Percentiles rank a stretch among this genome's conserved stretches.
Evolutionary conservation across 1,284 basidiomycete species (phyloP).

Genomic region (Ganoderma leucocontextum): DNA sequence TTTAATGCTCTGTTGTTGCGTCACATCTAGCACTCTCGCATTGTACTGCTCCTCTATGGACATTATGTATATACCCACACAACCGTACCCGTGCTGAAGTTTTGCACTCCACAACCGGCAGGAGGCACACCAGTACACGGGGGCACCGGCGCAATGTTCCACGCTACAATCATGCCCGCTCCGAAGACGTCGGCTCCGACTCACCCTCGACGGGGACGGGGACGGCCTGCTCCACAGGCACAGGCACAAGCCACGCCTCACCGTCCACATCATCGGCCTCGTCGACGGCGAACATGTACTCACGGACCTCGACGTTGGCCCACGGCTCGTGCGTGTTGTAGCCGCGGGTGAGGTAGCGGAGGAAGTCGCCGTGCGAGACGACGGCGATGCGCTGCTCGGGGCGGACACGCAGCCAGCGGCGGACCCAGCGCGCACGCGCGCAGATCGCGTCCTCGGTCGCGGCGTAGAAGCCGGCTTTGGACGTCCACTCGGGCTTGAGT

Average conservation of each 20-base stretch:
- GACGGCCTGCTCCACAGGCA: conserved; percentile 27
- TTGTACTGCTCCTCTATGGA: not conserved
- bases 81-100: not conserved
- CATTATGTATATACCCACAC: not conserved
- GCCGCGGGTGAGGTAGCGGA: conserved; percentile 42
- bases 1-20: conserved; percentile 18
- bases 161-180: conserved; percentile 12
- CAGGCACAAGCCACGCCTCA: conserved; percentile 39
- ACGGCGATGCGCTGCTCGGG: conserved; percentile 45
- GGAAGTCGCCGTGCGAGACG: conserved; percentile 43
- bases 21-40: conserved; percentile 1
- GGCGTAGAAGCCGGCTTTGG: conserved; percentile 43
- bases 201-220: conserved; percentile 35
- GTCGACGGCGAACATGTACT: conserved; percentile 41
- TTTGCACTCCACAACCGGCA: not conserved
- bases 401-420: conserved; percentile 42
- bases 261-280: conserved; percentile 39
- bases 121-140: no score
- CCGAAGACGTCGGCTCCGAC: conserved; percentile 39
- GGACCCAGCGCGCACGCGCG: conserved; percentile 43
- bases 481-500: conserved; percentile 45
- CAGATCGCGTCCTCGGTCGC: conserved; percentile 34
- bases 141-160: no score
- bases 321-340: conserved; percentile 37
- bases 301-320: conserved; percentile 44